Conservation (phyloP, 2,329 filamentous ascomycete genomes). For the Beauveria bassiana region DNA sequence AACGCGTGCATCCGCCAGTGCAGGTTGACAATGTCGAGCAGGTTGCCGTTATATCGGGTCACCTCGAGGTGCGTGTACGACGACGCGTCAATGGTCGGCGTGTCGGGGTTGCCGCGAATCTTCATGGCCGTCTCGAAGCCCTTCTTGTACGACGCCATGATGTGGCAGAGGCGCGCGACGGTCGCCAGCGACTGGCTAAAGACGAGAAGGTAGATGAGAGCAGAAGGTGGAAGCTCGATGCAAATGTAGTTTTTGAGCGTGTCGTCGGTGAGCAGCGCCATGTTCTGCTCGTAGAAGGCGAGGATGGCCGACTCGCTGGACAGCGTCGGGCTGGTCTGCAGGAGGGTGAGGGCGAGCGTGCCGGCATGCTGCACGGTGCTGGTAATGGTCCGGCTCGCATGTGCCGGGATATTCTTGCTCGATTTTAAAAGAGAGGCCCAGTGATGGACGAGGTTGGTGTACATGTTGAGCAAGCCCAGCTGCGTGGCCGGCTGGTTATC, state of each 20-base stretch:
- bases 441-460: conserved; percentile 56
- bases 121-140: conserved; percentile 60
- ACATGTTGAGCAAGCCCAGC: conserved; percentile 55
- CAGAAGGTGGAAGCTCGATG: conserved; percentile 59
- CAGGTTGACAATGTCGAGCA: conserved; percentile 83
- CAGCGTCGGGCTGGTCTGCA: conserved; percentile 42
- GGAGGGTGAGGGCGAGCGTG: conserved; percentile 49
- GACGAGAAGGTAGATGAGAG: conserved; percentile 62
- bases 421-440: conserved; percentile 44
- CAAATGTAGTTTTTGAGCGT: conserved; percentile 46
- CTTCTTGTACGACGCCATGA: conserved; percentile 65
- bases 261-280: conserved; percentile 46
- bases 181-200: conserved; percentile 57
- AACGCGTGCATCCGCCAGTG: conserved; percentile 72
- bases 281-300: conserved; percentile 61
- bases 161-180: conserved; percentile 59
- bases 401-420: conserved; percentile 25
- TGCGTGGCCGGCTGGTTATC: conserved; percentile 45
- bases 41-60: conserved; percentile 69
- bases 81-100: conserved; percentile 24
- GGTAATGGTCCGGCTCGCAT: conserved; percentile 31
- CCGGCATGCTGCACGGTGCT: conserved; percentile 42
- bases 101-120: conserved; percentile 24
- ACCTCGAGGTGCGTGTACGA: conserved; percentile 53
- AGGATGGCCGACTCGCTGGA: conserved; percentile 50